Conservation (phyloP, 768 basidiomycete species). For the Lenzites betulinus region DNA sequence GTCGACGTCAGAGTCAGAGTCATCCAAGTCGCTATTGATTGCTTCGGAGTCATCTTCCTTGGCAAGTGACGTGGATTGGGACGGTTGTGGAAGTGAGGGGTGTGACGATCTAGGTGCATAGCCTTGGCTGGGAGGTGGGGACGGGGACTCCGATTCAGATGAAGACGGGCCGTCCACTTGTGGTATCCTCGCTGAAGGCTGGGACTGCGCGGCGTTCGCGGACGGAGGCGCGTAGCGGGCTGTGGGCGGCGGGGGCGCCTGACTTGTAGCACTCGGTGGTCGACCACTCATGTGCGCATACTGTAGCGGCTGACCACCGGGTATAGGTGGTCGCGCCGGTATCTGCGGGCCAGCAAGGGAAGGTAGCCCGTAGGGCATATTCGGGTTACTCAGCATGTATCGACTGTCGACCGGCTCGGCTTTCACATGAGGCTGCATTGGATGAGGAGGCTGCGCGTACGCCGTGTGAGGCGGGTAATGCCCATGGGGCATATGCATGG, state of each 20-base stretch:
- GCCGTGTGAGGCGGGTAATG: constrained; percentile 59
- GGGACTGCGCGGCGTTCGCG: not conserved
- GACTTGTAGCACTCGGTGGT: constrained; percentile 11
- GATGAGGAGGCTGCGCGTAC: constrained; percentile 46
- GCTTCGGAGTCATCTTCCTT: constrained; percentile 68
- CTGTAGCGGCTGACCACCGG: constrained; percentile 59
- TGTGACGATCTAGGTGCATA: constrained; percentile 74
- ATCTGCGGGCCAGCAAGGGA: constrained; percentile 67
- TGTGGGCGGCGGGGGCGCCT: constrained; percentile 23
- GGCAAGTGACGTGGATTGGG: constrained; percentile 41
- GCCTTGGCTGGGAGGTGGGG: constrained; percentile 59
- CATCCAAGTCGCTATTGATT: constrained; percentile 96
- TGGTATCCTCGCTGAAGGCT: constrained; percentile 49
- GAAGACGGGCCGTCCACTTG: constrained; percentile 78
- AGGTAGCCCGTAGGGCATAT: constrained; percentile 56
- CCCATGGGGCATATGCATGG: constrained; percentile 41
- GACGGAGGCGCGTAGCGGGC: constrained; percentile 24
- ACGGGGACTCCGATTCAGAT: constrained; percentile 69
- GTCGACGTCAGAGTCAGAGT: constrained; percentile 86
- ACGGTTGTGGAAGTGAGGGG: constrained; percentile 72
- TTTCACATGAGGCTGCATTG: constrained; percentile 57
- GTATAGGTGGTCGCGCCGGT: constrained; percentile 49
- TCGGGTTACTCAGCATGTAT: constrained; percentile 55
- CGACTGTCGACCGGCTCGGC: constrained; percentile 72
- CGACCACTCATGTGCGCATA: constrained; percentile 40